Percentiles rank a stretch among this genome's conserved stretches.
phyloP scores from a whole-genome alignment of 306 rosid species.

The Sicyos edulis region DNA sequence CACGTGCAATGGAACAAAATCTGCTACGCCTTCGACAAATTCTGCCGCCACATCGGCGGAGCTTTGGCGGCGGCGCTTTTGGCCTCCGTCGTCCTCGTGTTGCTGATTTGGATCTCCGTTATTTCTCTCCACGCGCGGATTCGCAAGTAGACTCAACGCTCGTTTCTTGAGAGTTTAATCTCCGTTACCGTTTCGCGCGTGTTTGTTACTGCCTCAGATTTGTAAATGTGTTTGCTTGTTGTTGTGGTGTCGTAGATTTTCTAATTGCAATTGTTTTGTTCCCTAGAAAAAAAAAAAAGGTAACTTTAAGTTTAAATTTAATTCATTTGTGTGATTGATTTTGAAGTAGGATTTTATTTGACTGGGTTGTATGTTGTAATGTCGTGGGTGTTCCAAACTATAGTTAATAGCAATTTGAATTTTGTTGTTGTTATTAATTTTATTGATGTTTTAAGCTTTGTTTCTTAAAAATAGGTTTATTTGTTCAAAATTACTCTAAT shows the following conservation, averaged over 20 bases:
- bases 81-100: conserved; percentile 44
- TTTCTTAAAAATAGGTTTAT: too few relatives aligned
- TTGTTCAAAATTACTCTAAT: neutral
- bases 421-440: neutral
- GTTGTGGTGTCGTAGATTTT: neutral
- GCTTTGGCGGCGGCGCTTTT: conserved; percentile 50
- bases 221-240: neutral
- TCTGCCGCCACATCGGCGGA: conserved; percentile 49
- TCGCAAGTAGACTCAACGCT: conserved; percentile 40
- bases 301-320: too few relatives aligned
- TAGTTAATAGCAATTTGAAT: neutral
- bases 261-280: neutral
- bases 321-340: neutral
- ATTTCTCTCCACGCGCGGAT: conserved; percentile 38
- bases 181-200: neutral
- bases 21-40: conserved; percentile 53
- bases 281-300: neutral
- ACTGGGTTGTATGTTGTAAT: neutral
- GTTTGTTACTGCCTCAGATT: neutral
- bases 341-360: neutral
- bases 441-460: too few relatives aligned
- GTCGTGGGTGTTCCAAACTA: neutral
- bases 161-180: neutral
- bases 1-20: conserved; percentile 56
- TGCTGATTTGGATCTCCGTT: conserved; percentile 66